phyloP scores from a whole-genome alignment of 1,284 basidiomycete species.

The Pholiota adiposa region DNA sequence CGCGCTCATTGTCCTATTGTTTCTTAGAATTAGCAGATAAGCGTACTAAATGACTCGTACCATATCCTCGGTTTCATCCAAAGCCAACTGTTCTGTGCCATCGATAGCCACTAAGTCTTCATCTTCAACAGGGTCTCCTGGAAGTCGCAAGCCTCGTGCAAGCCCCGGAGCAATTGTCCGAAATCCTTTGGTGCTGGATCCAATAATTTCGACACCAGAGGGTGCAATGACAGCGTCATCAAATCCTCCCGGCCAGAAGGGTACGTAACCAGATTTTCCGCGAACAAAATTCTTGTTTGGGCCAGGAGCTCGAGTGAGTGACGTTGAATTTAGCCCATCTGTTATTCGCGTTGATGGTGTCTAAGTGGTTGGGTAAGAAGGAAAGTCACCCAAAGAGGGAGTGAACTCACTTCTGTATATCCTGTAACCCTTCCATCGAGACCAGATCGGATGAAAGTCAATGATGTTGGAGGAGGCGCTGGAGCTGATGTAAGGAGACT shows the following conservation, averaged over 20 bases:
- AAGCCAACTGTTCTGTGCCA: conserved; percentile 21
- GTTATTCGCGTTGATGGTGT: conserved; percentile 51
- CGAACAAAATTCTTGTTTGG: conserved; percentile 83
- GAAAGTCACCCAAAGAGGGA: neutral
- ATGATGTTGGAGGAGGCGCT: conserved; percentile 76
- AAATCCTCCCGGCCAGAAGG: conserved; percentile 91
- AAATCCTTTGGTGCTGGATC: conserved; percentile 44
- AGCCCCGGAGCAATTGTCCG: conserved; percentile 68
- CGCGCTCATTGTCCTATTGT: conserved; percentile 9
- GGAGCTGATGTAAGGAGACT: conserved; percentile 67
- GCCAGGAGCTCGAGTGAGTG: conserved; percentile 83
- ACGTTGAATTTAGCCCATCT: conserved; percentile 78
- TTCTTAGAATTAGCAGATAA: neutral
- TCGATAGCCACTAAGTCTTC: conserved; percentile 50
- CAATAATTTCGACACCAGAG: conserved; percentile 1
- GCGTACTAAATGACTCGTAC: conserved; percentile 14
- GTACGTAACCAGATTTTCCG: conserved; percentile 91
- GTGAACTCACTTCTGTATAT: conserved; percentile 69
- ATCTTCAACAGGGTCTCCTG: conserved; percentile 56
- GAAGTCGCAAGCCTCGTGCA: conserved; percentile 66
- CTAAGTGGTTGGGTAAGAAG: conserved; percentile 36
- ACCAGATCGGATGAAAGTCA: conserved; percentile 80
- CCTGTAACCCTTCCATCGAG: conserved; percentile 81
- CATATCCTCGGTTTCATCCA: conserved; percentile 19
- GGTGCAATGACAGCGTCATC: conserved; percentile 45